Evolutionary conservation across 2,329 filamentous ascomycete species (phyloP).

Genomic region (Tolypocladium nubicola): DNA sequence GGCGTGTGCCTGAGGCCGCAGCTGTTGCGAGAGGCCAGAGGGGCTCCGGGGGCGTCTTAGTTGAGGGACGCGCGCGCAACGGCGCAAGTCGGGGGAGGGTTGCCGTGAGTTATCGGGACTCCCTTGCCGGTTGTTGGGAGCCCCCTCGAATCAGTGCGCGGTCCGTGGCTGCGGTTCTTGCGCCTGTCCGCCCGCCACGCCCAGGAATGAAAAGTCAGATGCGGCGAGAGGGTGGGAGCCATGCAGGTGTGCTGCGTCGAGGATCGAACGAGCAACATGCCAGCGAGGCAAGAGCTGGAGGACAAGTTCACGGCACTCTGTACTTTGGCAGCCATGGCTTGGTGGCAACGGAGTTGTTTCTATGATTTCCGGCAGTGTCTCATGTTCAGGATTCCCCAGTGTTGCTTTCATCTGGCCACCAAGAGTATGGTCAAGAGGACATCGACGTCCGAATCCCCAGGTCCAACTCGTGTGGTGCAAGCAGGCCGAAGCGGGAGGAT

Average conservation of each 20-base stretch:
- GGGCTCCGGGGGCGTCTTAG: neutral
- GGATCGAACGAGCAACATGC: constrained; percentile 28
- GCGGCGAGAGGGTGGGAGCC: neutral
- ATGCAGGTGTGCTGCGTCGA: neutral
- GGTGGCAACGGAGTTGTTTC: neutral
- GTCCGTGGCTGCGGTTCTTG: neutral
- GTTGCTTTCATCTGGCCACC: neutral
- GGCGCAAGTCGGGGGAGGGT: neutral
- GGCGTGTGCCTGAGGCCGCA: neutral
- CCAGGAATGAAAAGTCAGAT: neutral
- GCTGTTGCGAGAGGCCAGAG: neutral
- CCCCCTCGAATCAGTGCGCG: neutral
- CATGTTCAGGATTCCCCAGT: neutral
- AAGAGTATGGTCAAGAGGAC: neutral
- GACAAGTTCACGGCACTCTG: neutral
- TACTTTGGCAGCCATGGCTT: neutral
- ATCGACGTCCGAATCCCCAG: neutral
- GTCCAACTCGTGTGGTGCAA: neutral
- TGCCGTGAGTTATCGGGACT: neutral
- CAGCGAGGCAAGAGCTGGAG: constrained; percentile 9
- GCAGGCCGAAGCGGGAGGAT: neutral
- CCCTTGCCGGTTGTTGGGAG: neutral
- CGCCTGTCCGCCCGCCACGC: neutral
- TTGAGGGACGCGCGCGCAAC: neutral
- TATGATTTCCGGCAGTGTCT: neutral